Conservation (phyloP, 108 stramenopile species). For the Nannochloropsis granulata region DNA sequence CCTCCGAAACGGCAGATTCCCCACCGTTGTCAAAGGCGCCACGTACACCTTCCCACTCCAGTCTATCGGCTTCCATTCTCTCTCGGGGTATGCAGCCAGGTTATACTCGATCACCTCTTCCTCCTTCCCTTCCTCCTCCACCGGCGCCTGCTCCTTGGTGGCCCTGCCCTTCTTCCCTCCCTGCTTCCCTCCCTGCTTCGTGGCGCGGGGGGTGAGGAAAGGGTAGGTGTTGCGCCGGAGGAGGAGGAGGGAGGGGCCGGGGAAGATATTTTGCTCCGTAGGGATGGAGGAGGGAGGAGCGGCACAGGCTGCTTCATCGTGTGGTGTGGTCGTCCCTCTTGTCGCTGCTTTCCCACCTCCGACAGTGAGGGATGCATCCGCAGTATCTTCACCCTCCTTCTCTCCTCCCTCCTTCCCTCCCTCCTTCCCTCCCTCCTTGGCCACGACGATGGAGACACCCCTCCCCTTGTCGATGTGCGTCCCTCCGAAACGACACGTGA, state of each 20-base stretch:
- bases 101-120: too few relatives aligned
- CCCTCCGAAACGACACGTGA: too few relatives aligned
- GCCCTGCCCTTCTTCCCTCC: too few relatives aligned
- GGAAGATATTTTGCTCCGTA: neutral
- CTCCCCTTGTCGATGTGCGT: too few relatives aligned
- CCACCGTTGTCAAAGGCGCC: constrained; percentile 95
- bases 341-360: too few relatives aligned
- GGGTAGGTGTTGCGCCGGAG: neutral
- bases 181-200: too few relatives aligned
- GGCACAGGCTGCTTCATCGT: too few relatives aligned
- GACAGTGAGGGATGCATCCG: neutral
- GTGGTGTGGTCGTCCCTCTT: neutral
- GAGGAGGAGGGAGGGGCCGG: neutral
- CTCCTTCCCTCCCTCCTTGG: neutral
- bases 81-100: too few relatives aligned
- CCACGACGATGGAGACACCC: too few relatives aligned
- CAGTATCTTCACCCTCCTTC: neutral
- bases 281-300: too few relatives aligned
- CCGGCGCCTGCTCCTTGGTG: too few relatives aligned
- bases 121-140: too few relatives aligned
- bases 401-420: neutral
- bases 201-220: neutral
- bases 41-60: constrained; percentile 90
- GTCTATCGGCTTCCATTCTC: constrained; percentile 53
- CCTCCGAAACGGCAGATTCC: constrained; percentile 91